phyloP scores from a whole-genome alignment of 2,329 filamentous ascomycete species.

The Exophiala phaeomuriformis region DNA sequence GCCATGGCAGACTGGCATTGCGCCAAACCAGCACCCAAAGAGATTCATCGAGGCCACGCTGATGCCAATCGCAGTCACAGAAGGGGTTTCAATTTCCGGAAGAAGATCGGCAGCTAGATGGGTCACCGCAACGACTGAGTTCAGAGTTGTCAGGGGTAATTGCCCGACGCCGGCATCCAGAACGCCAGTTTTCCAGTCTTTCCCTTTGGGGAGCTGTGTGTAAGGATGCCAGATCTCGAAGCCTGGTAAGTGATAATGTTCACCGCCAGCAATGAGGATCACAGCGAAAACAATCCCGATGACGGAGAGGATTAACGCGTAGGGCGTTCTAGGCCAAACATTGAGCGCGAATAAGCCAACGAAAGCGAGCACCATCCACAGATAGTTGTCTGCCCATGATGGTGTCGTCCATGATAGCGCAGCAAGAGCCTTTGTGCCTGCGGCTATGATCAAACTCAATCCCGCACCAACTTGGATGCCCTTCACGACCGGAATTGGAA shows the following conservation, averaged over 20 bases:
- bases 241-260: slow-evolving; percentile 35
- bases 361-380: slow-evolving; percentile 71
- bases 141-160: slow-evolving; percentile 82
- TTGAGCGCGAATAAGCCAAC: slow-evolving; percentile 62
- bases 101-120: slow-evolving; percentile 72
- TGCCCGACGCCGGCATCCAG: slow-evolving; percentile 71
- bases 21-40: slow-evolving; percentile 79
- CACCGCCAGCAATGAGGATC: slow-evolving; percentile 29
- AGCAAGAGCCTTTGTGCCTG: slow-evolving; percentile 60
- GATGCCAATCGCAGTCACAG: slow-evolving; percentile 68
- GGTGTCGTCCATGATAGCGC: slow-evolving; percentile 62
- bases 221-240: slow-evolving; percentile 56
- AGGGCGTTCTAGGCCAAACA: slow-evolving; percentile 60
- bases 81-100: slow-evolving; percentile 59
- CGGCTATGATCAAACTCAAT: slow-evolving; percentile 70
- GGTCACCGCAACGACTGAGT: slow-evolving; percentile 82
- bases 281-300: slow-evolving; percentile 61
- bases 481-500: slow-evolving; percentile 83
- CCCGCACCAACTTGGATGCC: slow-evolving; percentile 93
- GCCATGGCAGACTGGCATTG: slow-evolving; percentile 93
- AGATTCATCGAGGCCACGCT: slow-evolving; percentile 82
- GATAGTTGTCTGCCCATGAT: slow-evolving; percentile 64
- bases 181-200: slow-evolving; percentile 48
- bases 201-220: slow-evolving; percentile 40
- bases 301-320: slow-evolving; percentile 65